These are phyloP conservation scores for Coemansia sp. DNA, from an alignment of 192 early-diverging fungal genomes.

Conservation along the genomic window DNA sequence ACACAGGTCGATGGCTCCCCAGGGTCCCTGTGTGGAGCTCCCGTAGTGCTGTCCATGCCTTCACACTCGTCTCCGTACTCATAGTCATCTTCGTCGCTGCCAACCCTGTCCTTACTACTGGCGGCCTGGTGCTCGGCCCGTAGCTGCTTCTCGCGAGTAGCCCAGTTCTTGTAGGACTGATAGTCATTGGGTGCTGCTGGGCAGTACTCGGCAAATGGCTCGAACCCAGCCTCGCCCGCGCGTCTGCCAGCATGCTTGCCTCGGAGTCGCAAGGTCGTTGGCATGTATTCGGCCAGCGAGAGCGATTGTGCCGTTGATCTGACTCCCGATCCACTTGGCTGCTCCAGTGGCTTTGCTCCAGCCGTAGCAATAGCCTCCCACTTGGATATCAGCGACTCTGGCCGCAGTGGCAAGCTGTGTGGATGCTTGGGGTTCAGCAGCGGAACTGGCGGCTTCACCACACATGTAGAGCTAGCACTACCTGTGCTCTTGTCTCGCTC, in stretches of 20 bases:
- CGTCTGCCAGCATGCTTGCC: not conserved
- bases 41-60: not conserved
- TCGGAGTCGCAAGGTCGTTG: not conserved
- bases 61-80: not conserved
- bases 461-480: not conserved
- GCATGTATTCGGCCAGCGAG: constrained; percentile 40
- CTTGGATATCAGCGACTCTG: constrained; percentile 15
- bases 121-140: not conserved
- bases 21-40: not conserved
- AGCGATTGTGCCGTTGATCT: not conserved
- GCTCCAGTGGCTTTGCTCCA: not conserved
- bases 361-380: constrained; percentile 19
- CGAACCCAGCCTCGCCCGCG: constrained; percentile 8
- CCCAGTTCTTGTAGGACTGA: constrained; percentile 34
- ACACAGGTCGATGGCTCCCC: constrained; percentile 22
- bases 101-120: not conserved
- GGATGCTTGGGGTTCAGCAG: constrained; percentile 25
- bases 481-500: not conserved
- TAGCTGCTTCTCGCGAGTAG: constrained; percentile 8
- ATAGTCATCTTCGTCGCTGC: not conserved
- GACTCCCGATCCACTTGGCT: not conserved
- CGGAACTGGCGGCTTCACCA: not conserved
- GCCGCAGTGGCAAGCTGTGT: constrained; percentile 25
- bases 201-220: constrained; percentile 35
- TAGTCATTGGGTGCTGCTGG: constrained; percentile 39